Evolutionary conservation across 768 basidiomycete species (phyloP), one percentile per base, ranked within the genome.

Genomic region (Epithele typhae): DNA sequence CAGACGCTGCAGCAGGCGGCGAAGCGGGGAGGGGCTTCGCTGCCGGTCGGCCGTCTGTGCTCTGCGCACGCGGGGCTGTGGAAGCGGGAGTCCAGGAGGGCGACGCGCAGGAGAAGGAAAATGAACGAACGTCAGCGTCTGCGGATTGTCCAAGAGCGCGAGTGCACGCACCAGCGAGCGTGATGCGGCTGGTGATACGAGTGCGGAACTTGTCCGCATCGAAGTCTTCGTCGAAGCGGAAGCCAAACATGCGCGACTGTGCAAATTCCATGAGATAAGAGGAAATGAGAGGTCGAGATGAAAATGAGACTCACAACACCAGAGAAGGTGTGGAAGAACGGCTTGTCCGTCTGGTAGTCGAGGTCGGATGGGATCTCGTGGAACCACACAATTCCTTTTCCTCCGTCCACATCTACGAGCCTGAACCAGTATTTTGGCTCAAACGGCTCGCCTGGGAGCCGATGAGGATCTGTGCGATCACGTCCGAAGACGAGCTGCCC

Each of bases 261-360:
- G 9, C 35, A 35, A 3, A 15, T 17, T 21, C 10, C 24, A 40
- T 48, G 8, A 46, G 40, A 19, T 15, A 7, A 36, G 6, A 7
- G 8, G 66, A 71, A 55, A 51, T 44, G 10, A 21, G 32, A 48
- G 34, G 14, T 15, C 24, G 19, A 25, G 18, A 30, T 23, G 22
- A 15, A 5, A 37, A 23, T 19, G 5, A 12, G 37, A 55, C 88
- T 61, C 59, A 94, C 93, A 68, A 85, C 79, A 34, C 88, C 89
- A 37, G 82, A 79, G 66, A 95, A 94, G 32, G 82, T 76, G 64
- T 97, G 92, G 68, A 96, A 96, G 70, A 95, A 95, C 2, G 91
- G 87, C 46, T 86, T 79, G 64, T 96, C 92, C 55, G 84, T 75
- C 56, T 78, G 76, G 63, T 94, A 97, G 43, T 82, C 75, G 56